phyloP scores from a whole-genome alignment of 768 basidiomycete genomes.

The Candolleomyces eurysporus region DNA sequence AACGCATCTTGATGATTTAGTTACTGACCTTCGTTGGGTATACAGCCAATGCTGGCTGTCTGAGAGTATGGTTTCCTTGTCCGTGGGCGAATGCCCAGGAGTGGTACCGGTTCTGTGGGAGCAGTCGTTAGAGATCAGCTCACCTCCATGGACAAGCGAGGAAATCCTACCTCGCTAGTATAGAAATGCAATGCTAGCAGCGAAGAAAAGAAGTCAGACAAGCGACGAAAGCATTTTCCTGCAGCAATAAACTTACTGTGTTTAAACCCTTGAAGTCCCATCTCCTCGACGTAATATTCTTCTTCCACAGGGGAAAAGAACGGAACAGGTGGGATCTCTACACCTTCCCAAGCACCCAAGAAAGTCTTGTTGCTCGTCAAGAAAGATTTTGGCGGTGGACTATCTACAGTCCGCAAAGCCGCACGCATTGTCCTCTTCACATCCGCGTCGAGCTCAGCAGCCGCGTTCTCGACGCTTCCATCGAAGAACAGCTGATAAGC shows the following conservation, averaged over 20 bases:
- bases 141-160: not conserved
- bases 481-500: slow-evolving; percentile 68
- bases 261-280: slow-evolving; percentile 53
- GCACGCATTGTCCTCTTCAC: slow-evolving; percentile 56
- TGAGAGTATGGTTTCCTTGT: slow-evolving; percentile 46
- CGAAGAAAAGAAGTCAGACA: not conserved
- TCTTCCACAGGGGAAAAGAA: slow-evolving; percentile 64
- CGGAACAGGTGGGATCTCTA: slow-evolving; percentile 59
- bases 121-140: not conserved
- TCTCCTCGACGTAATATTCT: slow-evolving; percentile 68
- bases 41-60: slow-evolving; percentile 42
- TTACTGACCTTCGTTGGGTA: slow-evolving; percentile 35
- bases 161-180: slow-evolving; percentile 42
- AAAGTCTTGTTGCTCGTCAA: slow-evolving; percentile 49
- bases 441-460: slow-evolving; percentile 53
- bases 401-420: slow-evolving; percentile 49
- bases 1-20: not conserved
- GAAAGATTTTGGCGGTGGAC: slow-evolving; percentile 56
- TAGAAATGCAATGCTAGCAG: slow-evolving; percentile 64
- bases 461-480: slow-evolving; percentile 42
- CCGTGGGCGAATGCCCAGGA: slow-evolving; percentile 38
- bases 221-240: not conserved
- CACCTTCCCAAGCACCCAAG: slow-evolving; percentile 48
- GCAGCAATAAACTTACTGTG: slow-evolving; percentile 48
- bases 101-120: slow-evolving; percentile 36